Base-by-base conservation (phyloP, 1,284 basidiomycete genomes). In the Sporisorium iseilematis-ciliati region DNA sequence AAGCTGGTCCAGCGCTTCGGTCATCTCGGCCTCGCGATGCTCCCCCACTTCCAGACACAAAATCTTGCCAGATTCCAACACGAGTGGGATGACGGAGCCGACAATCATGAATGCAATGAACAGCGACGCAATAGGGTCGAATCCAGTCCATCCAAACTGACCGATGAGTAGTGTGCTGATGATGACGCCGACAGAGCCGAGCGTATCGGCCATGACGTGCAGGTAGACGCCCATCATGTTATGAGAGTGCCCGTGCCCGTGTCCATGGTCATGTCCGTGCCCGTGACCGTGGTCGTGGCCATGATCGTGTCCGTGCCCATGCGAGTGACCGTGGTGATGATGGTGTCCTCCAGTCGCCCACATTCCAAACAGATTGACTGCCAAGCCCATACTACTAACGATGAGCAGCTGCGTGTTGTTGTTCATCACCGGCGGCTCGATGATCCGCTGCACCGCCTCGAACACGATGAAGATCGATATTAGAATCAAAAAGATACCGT, bases 171-270 rank as follows among this genome's bases (percentile, higher is more conserved):
- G 87, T 3, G 97, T 99, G 23, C 95, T 98, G 58, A 98, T 90
- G 82, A 99, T 99, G 8, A 99, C 97, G n/a, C 97, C 97, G 20
- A 99, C 95, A 11, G 94, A 95, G 48, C 94, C 94, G 20, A 88
- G 82, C 26, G 87, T 88, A 58, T 88, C 87, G 20, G 87, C 87
- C 83, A 88, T 85, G 40, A 88, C 87, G 70, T 88, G 87, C 67
- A 99, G 87, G 85, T 99, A 99, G 14, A 99, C 95, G n/a, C 97
- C 97, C 51, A 95, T 92, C 97, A 99, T 99, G 85, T 99, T 99
- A 86, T 99, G 94, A 85, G 92, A 94, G 82, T 96, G 94, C 0
- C 84, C 85, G 75, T 91, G 90, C 70, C 88, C 88, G 75, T 88
- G 87, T 8, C 78, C 77, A 50, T 85, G 83, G 0, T 71, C 77